A percentile compares a stretch with the other conserved stretches of the same genome.
These are phyloP conservation scores for Amaranthus palmeri DNA, from an alignment of 148 eudicot species.

Conservation along the genomic window DNA sequence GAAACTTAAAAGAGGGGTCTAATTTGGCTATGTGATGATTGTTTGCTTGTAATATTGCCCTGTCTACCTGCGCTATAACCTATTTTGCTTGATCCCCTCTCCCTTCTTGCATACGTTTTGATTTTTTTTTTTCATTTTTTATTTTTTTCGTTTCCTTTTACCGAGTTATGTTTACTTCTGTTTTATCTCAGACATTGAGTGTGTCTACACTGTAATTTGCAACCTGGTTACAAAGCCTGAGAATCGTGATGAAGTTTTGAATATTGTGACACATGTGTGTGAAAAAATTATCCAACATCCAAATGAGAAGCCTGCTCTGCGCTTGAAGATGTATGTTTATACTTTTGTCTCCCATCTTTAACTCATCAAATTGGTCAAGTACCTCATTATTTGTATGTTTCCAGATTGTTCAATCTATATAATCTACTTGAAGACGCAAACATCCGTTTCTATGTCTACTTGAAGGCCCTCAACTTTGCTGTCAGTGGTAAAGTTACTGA, in stretches of 20 bases:
- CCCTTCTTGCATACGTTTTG: neutral
- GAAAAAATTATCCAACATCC: constrained; percentile 67
- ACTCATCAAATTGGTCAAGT: constrained; percentile 6
- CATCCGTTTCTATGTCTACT: constrained; percentile 68
- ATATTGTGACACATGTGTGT: constrained; percentile 74
- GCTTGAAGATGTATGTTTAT: constrained; percentile 63
- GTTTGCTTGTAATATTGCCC: too few relatives aligned
- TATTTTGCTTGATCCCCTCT: neutral
- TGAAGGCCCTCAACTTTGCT: constrained; percentile 85
- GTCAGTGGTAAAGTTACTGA: constrained; percentile 70
- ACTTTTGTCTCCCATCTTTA: neutral
- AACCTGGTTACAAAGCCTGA: constrained; percentile 68
- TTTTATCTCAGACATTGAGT: constrained; percentile 60
- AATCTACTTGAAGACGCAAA: constrained; percentile 76
- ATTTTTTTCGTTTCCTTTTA: neutral
- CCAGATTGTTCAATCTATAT: constrained; percentile 87
- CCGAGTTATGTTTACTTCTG: neutral
- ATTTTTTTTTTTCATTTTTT: neutral
- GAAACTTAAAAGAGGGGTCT: neutral
- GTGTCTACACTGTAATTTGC: constrained; percentile 78
- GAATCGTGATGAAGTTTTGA: constrained; percentile 63
- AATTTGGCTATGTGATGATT: neutral
- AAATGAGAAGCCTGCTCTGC: constrained; percentile 74
- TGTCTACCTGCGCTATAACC: too few relatives aligned
- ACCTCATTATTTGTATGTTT: constrained; percentile 3